phyloP scores from a whole-genome alignment of 2,329 filamentous ascomycete species.

The Madurella mycetomatis region DNA sequence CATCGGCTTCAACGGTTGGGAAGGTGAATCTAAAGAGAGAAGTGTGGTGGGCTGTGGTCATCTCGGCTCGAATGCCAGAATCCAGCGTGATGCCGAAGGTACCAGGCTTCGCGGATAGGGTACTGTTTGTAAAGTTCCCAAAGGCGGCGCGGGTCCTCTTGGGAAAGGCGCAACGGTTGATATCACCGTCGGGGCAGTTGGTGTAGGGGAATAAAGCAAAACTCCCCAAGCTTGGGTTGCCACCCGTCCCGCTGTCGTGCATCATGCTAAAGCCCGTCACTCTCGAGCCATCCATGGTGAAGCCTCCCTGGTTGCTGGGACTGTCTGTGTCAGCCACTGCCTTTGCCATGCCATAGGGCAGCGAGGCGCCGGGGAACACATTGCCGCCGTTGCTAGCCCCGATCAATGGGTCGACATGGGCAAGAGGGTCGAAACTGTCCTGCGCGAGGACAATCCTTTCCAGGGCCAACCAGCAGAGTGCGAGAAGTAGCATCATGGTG shows the following conservation, averaged over 20 bases:
- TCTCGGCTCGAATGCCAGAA: constrained; percentile 57
- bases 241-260: constrained; percentile 57
- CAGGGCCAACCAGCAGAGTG: constrained; percentile 15
- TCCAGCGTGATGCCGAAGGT: constrained; percentile 60
- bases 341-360: constrained; percentile 51
- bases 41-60: constrained; percentile 63
- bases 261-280: constrained; percentile 54
- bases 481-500: constrained; percentile 11
- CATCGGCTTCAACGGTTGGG: constrained; percentile 36
- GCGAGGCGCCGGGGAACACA: constrained; percentile 40
- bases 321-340: constrained; percentile 53
- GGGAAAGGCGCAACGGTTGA: constrained; percentile 59
- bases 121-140: constrained; percentile 45
- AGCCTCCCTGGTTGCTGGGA: constrained; percentile 53
- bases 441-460: constrained; percentile 6
- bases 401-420: constrained; percentile 34
- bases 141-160: constrained; percentile 39
- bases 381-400: constrained; percentile 40
- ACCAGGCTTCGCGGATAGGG: constrained; percentile 56
- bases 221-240: constrained; percentile 62
- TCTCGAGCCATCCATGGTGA: constrained; percentile 46
- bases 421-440: constrained; percentile 19
- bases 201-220: constrained; percentile 68
- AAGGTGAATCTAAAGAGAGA: constrained; percentile 65
- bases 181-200: constrained; percentile 55